A percentile compares a stretch with the other conserved stretches of the same genome.
These are phyloP conservation scores for Brettanomyces bruxellensis DNA, from an alignment of 805 yeast genomes.

Conservation along the genomic window DNA sequence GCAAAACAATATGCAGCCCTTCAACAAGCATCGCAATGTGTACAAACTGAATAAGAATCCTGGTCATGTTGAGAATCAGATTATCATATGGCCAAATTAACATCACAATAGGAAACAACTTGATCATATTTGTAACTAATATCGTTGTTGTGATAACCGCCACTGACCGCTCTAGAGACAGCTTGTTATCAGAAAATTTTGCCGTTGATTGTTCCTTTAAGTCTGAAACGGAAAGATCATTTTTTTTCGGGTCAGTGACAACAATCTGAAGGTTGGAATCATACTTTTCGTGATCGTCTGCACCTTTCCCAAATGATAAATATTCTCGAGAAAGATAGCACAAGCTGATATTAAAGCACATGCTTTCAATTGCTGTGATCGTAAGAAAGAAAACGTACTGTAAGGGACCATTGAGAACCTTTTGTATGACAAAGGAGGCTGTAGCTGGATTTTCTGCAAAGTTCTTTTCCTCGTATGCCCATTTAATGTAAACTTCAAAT, in stretches of 20 bases:
- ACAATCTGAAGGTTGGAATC: not conserved
- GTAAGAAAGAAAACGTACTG: conserved; percentile 53
- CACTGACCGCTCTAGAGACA: not conserved
- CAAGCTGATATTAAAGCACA: conserved; percentile 8
- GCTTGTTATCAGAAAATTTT: not conserved
- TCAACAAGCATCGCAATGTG: conserved; percentile 24
- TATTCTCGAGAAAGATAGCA: conserved; percentile 8
- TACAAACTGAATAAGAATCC: conserved; percentile 23
- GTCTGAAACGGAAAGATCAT: not conserved
- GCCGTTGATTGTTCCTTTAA: not conserved
- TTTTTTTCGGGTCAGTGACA: not conserved
- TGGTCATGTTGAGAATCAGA: conserved; percentile 36
- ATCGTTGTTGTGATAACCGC: conserved; percentile 56
- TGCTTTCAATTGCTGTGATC: conserved; percentile 34
- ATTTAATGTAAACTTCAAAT: conserved; percentile 81
- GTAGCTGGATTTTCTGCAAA: conserved; percentile 14
- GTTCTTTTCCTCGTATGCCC: conserved; percentile 83
- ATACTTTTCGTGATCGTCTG: not conserved
- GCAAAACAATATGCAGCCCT: conserved; percentile 23
- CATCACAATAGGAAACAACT: conserved; percentile 84
- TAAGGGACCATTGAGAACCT: conserved; percentile 26
- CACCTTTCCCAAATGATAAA: conserved; percentile 21
- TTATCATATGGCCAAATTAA: conserved; percentile 95
- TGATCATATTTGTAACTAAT: conserved; percentile 68
- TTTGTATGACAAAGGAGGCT: conserved; percentile 16